Evolutionary conservation across 345 rosid species (phyloP), one percentile per base, ranked within the genome.

Genomic region (Citrus cavaleriei): DNA sequence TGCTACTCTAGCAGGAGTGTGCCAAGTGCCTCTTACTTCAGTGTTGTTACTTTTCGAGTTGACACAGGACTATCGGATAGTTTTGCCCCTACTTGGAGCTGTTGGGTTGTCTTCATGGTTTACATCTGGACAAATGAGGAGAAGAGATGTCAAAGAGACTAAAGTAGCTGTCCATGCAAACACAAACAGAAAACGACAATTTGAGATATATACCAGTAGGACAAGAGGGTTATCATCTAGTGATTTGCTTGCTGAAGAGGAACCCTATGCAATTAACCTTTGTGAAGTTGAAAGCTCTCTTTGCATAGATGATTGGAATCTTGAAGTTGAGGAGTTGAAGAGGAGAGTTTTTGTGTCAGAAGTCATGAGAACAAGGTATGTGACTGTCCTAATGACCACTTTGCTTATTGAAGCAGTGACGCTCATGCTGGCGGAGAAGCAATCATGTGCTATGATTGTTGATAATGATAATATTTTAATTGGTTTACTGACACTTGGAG

Each of bases 1-100:
- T 75, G 98, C 98, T 81, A 93, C 98, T 72, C 97, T 95, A 80
- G 98, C 98, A 16, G 98, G 98, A 78, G 98, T 95, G 67, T 95
- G 98, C 84, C 97, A 95, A 81, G 98, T 95, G 72, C 98, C 98
- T 78, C 98, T 95, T 81, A 95, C 98, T 62, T 83, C 98, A 2
- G 98, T 93, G 70, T 82, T 95, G 75, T 85, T 93, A 80, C 94
- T 95, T 62, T 95, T 95, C 80, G 98, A 95, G 75, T 88, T 95
- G 73, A 93, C 98, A 60, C 98, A 92, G 77, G 98, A 95, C 78
- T 95, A 93, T 80, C 89, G 95, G 72, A 95, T 93, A 77, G 98
- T 95, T 78, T 86, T 95, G 40, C 98, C 98, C 3, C 86, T 93
- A 78, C 87, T 95, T 13, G 97, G 94, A 83, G 98, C 95, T 75